Evolutionary conservation across 805 yeast genomes (phyloP).

Genomic region (Saturnispora sekii): DNA sequence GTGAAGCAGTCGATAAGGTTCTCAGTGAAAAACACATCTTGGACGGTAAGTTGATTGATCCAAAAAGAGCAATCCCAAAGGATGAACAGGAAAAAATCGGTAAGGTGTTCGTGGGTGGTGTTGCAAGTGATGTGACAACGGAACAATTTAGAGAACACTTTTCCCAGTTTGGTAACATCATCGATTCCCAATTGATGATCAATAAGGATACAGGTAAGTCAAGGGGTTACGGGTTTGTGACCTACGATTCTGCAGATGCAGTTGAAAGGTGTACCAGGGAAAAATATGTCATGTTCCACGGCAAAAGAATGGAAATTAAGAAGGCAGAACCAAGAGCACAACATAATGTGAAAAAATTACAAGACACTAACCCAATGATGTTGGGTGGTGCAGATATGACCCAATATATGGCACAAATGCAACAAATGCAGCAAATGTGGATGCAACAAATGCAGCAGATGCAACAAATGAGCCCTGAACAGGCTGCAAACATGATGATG

Average conservation of each 20-base stretch:
- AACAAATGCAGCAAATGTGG: constrained; percentile 38
- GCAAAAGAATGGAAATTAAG: constrained; percentile 75
- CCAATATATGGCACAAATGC: constrained; percentile 53
- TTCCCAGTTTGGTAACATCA: constrained; percentile 78
- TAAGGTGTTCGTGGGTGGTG: constrained; percentile 95
- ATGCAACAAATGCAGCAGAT: constrained; percentile 26
- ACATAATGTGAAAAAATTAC: constrained; percentile 26
- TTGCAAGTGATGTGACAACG: constrained; percentile 88
- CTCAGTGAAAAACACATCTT: constrained; percentile 76
- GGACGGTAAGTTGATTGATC: constrained; percentile 95
- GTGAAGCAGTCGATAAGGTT: constrained; percentile 80
- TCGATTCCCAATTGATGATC: constrained; percentile 94
- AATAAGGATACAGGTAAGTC: constrained; percentile 96
- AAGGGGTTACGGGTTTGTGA: constrained; percentile 94
- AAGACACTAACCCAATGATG: constrained; percentile 23
- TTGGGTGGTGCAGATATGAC: constrained; percentile 30
- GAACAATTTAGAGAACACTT: constrained; percentile 81
- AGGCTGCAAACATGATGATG: constrained; percentile 7
- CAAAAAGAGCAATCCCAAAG: constrained; percentile 93
- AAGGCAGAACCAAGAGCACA: constrained; percentile 77
- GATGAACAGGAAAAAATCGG: constrained; percentile 97
- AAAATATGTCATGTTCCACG: constrained; percentile 75
- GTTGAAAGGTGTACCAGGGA: constrained; percentile 81
- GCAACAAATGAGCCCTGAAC: constrained; percentile 15
- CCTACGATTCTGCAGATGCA: constrained; percentile 90